Conservation (phyloP, 108 stramenopile species). For the Stephanodiscus minutulus region DNA sequence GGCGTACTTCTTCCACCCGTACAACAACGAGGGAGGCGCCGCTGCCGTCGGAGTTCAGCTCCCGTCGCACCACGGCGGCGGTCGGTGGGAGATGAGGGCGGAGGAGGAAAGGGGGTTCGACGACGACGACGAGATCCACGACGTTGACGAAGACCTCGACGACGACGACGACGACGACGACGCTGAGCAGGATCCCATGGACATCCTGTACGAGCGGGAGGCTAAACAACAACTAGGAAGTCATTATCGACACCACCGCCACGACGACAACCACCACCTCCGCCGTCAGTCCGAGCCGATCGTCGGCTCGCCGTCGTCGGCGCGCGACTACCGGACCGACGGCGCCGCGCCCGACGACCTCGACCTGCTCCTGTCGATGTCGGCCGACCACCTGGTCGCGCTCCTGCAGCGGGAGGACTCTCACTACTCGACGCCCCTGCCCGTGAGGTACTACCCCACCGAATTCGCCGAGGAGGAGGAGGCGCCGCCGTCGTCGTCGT, state of each 20-base stretch:
- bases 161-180: slow-evolving; percentile 12
- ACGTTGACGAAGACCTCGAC: neutral
- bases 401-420: slow-evolving; percentile 38
- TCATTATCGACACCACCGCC: neutral
- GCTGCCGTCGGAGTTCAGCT: too few relatives aligned
- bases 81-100: slow-evolving; percentile 4
- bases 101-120: neutral
- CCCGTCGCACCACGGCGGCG: neutral
- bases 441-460: slow-evolving; percentile 35
- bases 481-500: neutral
- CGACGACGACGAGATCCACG: neutral
- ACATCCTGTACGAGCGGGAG: slow-evolving; percentile 11
- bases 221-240: neutral
- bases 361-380: neutral
- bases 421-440: slow-evolving; percentile 33
- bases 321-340: too few relatives aligned
- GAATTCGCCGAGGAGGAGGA: slow-evolving; percentile 32
- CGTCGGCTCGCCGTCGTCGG: neutral
- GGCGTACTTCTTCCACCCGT: neutral
- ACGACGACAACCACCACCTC: neutral
- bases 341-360: neutral
- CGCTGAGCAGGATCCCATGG: slow-evolving; percentile 9
- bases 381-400: slow-evolving; percentile 32
- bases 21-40: neutral
- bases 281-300: slow-evolving; percentile 7